Conservation (phyloP, 2,329 filamentous ascomycete genomes). For the Trichoderma semiorbis region DNA sequence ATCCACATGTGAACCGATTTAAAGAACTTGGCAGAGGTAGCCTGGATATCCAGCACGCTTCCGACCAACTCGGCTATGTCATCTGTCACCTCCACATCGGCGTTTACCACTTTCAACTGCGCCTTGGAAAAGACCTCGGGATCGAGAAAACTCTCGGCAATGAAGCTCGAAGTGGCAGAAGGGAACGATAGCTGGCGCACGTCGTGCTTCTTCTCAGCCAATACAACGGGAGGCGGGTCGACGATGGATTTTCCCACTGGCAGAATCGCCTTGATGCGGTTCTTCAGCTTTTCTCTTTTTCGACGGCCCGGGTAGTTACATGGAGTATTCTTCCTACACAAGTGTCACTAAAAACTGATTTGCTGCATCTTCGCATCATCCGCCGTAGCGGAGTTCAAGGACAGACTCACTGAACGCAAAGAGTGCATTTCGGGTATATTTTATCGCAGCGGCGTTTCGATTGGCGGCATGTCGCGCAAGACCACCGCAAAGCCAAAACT, state of each 20-base stretch:
- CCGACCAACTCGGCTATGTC: constrained; percentile 1
- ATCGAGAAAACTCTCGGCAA: constrained; percentile 16
- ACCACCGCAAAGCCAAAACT: not conserved
- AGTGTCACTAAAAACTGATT: not conserved
- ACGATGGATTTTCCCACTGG: not conserved
- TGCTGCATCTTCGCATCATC: not conserved
- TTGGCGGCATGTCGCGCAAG: constrained; percentile 14
- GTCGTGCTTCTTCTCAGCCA: not conserved
- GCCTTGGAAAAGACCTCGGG: constrained; percentile 15
- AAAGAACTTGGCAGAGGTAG: not conserved
- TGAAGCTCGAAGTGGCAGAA: not conserved
- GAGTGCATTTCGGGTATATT: constrained; percentile 5
- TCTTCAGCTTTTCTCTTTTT: not conserved
- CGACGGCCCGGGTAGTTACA: constrained; percentile 19
- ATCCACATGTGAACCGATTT: constrained; percentile 11
- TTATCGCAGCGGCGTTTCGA: constrained; percentile 19
- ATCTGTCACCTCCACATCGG: not conserved
- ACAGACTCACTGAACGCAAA: constrained; percentile 13
- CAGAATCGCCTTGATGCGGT: not conserved
- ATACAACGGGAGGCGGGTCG: not conserved
- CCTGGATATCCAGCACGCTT: constrained; percentile 7
- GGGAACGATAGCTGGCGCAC: not conserved
- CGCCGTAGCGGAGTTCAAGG: not conserved
- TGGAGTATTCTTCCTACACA: not conserved
- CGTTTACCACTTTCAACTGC: constrained; percentile 5